Conservation (phyloP, 768 basidiomycete species). For the Wakefieldia striispora region DNA sequence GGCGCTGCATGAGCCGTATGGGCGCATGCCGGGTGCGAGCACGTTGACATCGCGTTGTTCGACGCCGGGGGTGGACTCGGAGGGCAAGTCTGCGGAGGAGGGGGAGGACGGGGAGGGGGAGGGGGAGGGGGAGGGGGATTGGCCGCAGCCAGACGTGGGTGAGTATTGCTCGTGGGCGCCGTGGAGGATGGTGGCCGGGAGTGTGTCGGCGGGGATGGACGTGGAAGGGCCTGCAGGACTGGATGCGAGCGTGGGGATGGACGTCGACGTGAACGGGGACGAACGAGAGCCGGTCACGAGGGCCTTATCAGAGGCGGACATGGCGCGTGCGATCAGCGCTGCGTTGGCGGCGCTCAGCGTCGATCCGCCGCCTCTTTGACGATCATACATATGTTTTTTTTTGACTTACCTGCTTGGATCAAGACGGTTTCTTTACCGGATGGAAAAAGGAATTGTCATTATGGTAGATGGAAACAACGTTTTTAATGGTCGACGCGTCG, state of each 20-base stretch:
- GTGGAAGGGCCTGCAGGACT: background rate
- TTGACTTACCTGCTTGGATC: too few species aligned
- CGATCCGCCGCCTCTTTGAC: background rate
- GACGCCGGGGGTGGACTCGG: constrained; percentile 12
- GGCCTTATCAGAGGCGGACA: constrained; percentile 18
- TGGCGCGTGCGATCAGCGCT: constrained; percentile 22
- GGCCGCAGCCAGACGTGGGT: constrained; percentile 34
- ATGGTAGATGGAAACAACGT: too few species aligned
- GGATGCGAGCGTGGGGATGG: background rate
- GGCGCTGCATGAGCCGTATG: constrained; percentile 19
- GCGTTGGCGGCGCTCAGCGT: constrained; percentile 19
- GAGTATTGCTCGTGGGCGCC: constrained; percentile 28
- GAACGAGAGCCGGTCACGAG: background rate
- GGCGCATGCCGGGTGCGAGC: constrained; percentile 15
- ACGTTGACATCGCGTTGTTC: constrained; percentile 1
- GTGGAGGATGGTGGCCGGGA: too few species aligned
- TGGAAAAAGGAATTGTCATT: too few species aligned
- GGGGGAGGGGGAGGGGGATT: constrained; percentile 10
- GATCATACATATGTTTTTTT: too few species aligned
- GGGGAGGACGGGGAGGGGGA: constrained; percentile 3
- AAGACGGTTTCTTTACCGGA: too few species aligned
- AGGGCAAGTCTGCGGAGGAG: constrained; percentile 7
- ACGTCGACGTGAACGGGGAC: background rate
- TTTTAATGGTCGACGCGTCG: too few species aligned
- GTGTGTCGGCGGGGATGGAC: background rate